phyloP scores from a whole-genome alignment of 31 red algal species.

The Bonnemaisonia californica region DNA sequence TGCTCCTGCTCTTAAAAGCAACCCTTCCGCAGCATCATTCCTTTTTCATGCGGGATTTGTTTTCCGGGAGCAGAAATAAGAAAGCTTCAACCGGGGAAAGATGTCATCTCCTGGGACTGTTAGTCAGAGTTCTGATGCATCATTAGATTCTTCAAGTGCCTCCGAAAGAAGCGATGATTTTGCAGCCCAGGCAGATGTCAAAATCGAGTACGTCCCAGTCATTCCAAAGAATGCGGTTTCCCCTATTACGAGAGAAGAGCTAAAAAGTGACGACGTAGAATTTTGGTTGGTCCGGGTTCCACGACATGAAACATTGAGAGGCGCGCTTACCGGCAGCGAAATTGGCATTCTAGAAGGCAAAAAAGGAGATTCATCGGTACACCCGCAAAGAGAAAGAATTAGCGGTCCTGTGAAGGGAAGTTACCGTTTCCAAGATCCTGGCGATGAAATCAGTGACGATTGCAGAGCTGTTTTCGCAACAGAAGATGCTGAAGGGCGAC shows the following conservation, averaged over 20 bases:
- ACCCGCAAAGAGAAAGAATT: constrained; percentile 5
- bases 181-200: neutral
- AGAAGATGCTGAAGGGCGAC: neutral
- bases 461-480: constrained; percentile 44
- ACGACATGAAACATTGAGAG: constrained; percentile 23
- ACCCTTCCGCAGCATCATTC: too few relatives aligned
- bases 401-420: constrained; percentile 30
- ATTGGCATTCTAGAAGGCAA: constrained; percentile 19
- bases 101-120: too few relatives aligned
- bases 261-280: constrained; percentile 46
- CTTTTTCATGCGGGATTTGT: too few relatives aligned
- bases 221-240: neutral
- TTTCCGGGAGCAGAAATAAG: too few relatives aligned
- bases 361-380: neutral
- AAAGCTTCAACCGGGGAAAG: too few relatives aligned
- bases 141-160: too few relatives aligned
- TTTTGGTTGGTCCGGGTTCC: constrained; percentile 55
- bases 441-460: neutral
- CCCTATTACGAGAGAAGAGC: constrained; percentile 15
- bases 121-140: too few relatives aligned
- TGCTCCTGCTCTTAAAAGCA: too few relatives aligned
- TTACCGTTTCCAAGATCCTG: constrained; percentile 51
- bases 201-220: constrained; percentile 22
- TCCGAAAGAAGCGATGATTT: too few relatives aligned
- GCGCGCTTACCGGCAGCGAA: constrained; percentile 16